Evolutionary conservation across 306 rosid species (phyloP), one percentile per base, ranked within the genome.

Genomic region (Cucurbita pepo): DNA sequence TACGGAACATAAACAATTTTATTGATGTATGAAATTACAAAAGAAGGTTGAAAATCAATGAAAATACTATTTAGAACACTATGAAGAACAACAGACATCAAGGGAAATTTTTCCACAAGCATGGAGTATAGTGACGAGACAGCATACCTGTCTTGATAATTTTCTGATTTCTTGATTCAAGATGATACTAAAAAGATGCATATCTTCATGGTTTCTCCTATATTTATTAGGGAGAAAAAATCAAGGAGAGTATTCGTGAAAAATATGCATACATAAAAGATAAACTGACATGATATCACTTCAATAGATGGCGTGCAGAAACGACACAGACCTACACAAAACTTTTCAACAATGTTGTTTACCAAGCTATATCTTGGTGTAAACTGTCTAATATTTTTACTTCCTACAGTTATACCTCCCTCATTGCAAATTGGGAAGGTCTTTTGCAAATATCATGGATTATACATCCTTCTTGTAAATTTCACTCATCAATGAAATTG

Each of bases 191-290:
- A 89, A 86, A 41, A 95, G 90, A 75, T 91, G 86, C 86, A 91
- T 8, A 83, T 95, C 99, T 84, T 91, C 97, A 5, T 86, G 87
- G 86, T 84, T 86, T 83, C 99, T 86, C 99, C 97, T 95, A 40
- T 57, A 65, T 18, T 69, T 62, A 83, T 69, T 38, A 55, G 71
- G 72, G 73, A 71, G 73, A 61, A 51, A 79, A 45, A 45, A 3
- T 76, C 54, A 76, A 58, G 44, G 25, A 22, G 52, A 3, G 56
- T 57, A 6, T 6, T 5, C 65, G 40, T 22, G 40, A 56, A 38
- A 51, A 50, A 41, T 15, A 67, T 61, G 48, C 10, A 19, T 30
- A 10, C 38, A 18, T 13, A 12, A 7, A 10, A 50, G 25, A 74
- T 40, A 75, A 36, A 72, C 40, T n/a, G 13, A 56, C 10, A 6